Base-by-base conservation (phyloP, 2,329 filamentous ascomycete species). In the Botrytis aclada region DNA sequence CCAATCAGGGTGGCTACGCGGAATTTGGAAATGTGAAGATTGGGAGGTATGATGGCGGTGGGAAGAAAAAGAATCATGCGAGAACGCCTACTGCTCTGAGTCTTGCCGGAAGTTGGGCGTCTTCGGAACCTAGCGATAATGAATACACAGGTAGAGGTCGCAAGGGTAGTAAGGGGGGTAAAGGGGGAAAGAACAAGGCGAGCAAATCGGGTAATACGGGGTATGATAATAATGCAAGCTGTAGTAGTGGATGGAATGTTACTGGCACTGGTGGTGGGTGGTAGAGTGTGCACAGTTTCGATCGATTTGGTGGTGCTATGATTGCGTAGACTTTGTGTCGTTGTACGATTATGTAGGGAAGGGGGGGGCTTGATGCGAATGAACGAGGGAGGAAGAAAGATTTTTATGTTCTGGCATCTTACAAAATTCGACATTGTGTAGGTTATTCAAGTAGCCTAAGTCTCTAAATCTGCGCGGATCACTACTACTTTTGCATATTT, bases 61-160 rank as follows among this genome's bases (percentile, higher is more conserved):
- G 45, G 6, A 54, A 64, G 22, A 54, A 64, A 32, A 12, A 20
- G 10, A 43, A n/a, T 9, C 58, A 65, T 32, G 64, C 12, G n/a
- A 64, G 60, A 41, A 67, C 47, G 0, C 60, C 43, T 34, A 54
- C 69, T 71, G 69, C 69, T 20, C 9, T 64, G 14, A 66, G 60
- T 34, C 29, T 71, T 14, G 69, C 69, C 9, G 69, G 69, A 29
- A 71, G 69, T 5, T 71, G 69, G 69, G 58, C 47, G 1, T 66
- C 60, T 4, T 20, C 45, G 4, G 41, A 39, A 22, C 45, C 45
- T 41, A 65, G 69, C 29, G 47, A 66, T 7, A 22, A 66, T 29
- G 45, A 51, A 12, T 14, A 56, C 20, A 25, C 16, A 56, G 7
- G 65, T 10, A 41, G 47, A 56, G 29, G 37, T 54, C 47, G 47